These are phyloP conservation scores for Stromatinia cepivora DNA, from an alignment of 2,329 filamentous ascomycete genomes.

Conservation along the genomic window DNA sequence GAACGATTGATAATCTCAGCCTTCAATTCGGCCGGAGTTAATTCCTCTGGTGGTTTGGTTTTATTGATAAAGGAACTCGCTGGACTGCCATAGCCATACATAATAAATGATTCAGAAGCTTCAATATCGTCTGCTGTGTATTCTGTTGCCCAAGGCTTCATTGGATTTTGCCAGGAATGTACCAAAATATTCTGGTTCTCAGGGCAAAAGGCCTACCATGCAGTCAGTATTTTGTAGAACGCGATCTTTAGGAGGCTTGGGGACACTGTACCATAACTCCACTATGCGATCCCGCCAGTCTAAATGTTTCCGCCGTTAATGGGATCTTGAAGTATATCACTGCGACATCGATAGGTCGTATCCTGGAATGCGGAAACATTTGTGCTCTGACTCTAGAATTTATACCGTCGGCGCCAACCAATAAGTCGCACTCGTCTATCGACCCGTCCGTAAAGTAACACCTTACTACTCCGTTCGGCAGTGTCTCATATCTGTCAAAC, in stretches of 20 bases:
- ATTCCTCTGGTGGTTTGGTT: constrained; percentile 28
- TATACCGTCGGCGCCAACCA: constrained; percentile 58
- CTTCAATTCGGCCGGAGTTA: constrained; percentile 35
- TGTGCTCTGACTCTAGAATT: constrained; percentile 50
- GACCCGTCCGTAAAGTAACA: constrained; percentile 48
- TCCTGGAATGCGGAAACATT: constrained; percentile 32
- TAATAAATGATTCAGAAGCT: constrained; percentile 37
- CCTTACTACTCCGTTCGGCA: constrained; percentile 39
- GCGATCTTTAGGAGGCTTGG: too few relatives aligned
- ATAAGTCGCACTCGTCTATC: constrained; percentile 49
- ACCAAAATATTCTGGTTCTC: constrained; percentile 37
- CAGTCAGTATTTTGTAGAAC: constrained; percentile 8
- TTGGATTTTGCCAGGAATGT: constrained; percentile 36
- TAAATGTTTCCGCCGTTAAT: constrained; percentile 31
- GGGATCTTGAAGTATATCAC: constrained; percentile 40
- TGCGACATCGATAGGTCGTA: constrained; percentile 29
- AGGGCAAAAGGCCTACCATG: constrained; percentile 31
- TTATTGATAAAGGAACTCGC: constrained; percentile 31
- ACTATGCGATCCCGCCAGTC: constrained; percentile 27
- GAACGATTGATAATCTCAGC: constrained; percentile 31
- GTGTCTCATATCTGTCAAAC: constrained; percentile 36
- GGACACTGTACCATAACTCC: constrained; percentile 31
- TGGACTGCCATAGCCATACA: constrained; percentile 36
- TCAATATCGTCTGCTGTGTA: constrained; percentile 31
- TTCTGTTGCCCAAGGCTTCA: constrained; percentile 31